Evolutionary conservation across 2,329 filamentous ascomycete species (phyloP).

Genomic region (Dendryphion nanum): DNA sequence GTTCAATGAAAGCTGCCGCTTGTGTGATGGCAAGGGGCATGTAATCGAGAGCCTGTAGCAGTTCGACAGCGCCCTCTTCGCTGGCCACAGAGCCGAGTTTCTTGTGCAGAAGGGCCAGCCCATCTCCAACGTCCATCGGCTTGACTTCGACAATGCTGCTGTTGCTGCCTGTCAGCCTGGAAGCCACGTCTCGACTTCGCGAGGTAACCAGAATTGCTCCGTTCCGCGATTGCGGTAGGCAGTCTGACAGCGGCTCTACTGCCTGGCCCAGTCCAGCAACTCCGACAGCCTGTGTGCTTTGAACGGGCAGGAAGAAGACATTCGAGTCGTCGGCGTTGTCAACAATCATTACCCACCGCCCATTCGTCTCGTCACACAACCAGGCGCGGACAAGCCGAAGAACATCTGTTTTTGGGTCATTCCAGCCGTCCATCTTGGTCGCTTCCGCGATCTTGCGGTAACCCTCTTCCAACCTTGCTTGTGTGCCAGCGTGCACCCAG

Average conservation of each 20-base stretch:
- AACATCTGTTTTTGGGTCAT: constrained; percentile 5
- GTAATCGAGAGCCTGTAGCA: constrained; percentile 5
- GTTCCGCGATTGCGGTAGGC: background rate
- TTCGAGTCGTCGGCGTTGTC: constrained; percentile 12
- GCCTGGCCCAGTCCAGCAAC: background rate
- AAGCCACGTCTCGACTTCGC: constrained; percentile 6
- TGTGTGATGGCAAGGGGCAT: constrained; percentile 35
- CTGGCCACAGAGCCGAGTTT: background rate
- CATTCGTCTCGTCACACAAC: constrained; percentile 11
- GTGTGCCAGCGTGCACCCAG: constrained; percentile 14
- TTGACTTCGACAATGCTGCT: constrained; percentile 4
- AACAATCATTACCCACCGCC: constrained; percentile 12
- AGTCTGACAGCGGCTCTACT: background rate
- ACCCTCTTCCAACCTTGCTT: constrained; percentile 10
- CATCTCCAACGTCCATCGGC: constrained; percentile 8
- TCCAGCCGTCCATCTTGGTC: constrained; percentile 5
- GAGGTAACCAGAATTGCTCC: constrained; percentile 12
- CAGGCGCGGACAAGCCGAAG: constrained; percentile 8
- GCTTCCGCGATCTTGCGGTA: constrained; percentile 11
- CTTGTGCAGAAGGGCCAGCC: constrained; percentile 6
- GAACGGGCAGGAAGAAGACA: background rate
- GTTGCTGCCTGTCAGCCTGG: constrained; percentile 9
- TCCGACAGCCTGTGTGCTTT: background rate
- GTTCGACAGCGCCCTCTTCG: background rate
- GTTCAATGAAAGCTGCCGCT: constrained; percentile 29